A percentile compares a stretch with the other conserved stretches of the same genome.
These are phyloP conservation scores for Penicillium diatomitis DNA, from an alignment of 495 filamentous ascomycete species.

Conservation along the genomic window DNA sequence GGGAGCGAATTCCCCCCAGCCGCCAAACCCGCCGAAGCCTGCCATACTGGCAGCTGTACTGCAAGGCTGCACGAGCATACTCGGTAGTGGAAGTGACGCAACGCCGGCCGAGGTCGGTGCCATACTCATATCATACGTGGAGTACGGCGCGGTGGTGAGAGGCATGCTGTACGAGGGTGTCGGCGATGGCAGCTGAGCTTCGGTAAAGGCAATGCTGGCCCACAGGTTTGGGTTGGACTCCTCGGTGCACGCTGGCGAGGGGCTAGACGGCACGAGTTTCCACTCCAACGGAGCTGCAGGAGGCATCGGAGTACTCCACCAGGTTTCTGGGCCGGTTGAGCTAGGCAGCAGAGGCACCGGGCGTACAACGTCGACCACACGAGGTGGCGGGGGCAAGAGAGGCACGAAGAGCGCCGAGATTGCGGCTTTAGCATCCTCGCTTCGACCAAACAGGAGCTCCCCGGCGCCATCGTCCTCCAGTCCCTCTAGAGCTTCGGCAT, in stretches of 20 bases:
- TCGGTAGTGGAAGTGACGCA: constrained; percentile 75
- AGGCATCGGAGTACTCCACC: constrained; percentile 60
- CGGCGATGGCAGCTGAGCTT: constrained; percentile 61
- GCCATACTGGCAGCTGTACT: constrained; percentile 51
- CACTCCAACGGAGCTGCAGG: constrained; percentile 74
- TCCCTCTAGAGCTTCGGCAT: constrained; percentile 84
- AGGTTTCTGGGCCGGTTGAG: constrained; percentile 65
- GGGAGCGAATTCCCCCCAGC: constrained; percentile 57
- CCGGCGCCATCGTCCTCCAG: constrained; percentile 95
- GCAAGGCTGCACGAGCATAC: constrained; percentile 81
- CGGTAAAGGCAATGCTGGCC: constrained; percentile 65
- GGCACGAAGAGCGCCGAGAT: constrained; percentile 83
- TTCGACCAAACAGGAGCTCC: constrained; percentile 83
- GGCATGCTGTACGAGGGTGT: constrained; percentile 74
- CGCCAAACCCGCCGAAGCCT: constrained; percentile 50
- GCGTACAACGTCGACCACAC: constrained; percentile 84
- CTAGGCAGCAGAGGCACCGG: constrained; percentile 79
- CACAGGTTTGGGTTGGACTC: constrained; percentile 70
- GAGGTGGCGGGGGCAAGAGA: constrained; percentile 83
- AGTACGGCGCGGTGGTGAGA: constrained; percentile 61
- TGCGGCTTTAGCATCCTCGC: constrained; percentile 84
- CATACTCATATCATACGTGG: constrained; percentile 53
- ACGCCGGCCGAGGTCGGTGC: constrained; percentile 53
- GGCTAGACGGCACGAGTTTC: constrained; percentile 87
- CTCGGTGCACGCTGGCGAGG: constrained; percentile 58